A percentile compares a stretch with the other conserved stretches of the same genome.
Conservation (phyloP, 495 filamentous ascomycete genomes). For the Terfezia boudieri region DNA sequence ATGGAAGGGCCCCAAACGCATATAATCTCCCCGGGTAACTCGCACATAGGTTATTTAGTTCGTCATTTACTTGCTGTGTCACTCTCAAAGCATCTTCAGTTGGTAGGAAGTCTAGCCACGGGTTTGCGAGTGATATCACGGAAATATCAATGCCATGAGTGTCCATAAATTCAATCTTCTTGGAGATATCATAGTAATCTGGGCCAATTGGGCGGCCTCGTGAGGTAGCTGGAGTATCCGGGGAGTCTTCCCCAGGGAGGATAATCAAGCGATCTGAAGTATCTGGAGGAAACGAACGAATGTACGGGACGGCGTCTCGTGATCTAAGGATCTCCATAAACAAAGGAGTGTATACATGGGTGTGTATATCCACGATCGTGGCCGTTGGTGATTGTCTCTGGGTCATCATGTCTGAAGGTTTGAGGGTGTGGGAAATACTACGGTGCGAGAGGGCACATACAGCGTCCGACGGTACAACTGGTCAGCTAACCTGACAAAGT, state of each 20-base stretch:
- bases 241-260: slow-evolving; percentile 44
- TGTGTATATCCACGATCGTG: slow-evolving; percentile 68
- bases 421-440: too few relatives aligned
- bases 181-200: slow-evolving; percentile 25
- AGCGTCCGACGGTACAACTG: too few relatives aligned
- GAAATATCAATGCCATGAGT: slow-evolving; percentile 58
- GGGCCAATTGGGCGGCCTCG: slow-evolving; percentile 22
- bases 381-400: not conserved
- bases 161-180: slow-evolving; percentile 76
- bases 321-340: slow-evolving; percentile 64
- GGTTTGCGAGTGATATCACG: slow-evolving; percentile 79
- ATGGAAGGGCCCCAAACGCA: slow-evolving; percentile 61
- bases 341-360: slow-evolving; percentile 73
- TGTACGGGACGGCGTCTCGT: slow-evolving; percentile 57
- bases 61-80: slow-evolving; percentile 49
- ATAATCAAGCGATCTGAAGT: slow-evolving; percentile 53
- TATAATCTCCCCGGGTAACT: slow-evolving; percentile 38
- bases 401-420: not conserved
- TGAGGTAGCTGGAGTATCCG: slow-evolving; percentile 26
- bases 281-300: slow-evolving; percentile 42
- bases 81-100: slow-evolving; percentile 35
- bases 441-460: too few relatives aligned
- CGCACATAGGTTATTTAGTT: slow-evolving; percentile 46
- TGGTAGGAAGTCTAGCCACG: slow-evolving; percentile 79
- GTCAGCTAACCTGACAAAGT: too few relatives aligned